Evolutionary conservation across 202 grass and related monocot species (phyloP), one percentile per base, ranked within the genome.

Genomic region (Brachypodium distachyon): DNA sequence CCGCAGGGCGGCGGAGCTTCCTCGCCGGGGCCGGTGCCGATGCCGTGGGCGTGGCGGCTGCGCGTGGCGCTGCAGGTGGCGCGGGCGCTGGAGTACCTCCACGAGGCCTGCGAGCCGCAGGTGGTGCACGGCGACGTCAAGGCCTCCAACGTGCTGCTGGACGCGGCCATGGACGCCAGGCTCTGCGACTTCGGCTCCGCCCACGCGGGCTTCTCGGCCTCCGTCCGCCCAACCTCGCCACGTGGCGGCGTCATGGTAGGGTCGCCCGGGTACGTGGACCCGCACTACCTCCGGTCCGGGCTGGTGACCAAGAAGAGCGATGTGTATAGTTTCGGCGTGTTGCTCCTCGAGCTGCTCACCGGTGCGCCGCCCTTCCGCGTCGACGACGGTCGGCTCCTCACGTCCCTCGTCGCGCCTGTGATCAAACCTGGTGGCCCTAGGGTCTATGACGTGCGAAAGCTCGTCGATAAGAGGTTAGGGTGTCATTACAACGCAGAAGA

Each of bases 141-240:
- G 73, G 73, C 96, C 0, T 92, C 91, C 5, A 98, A 98, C 80
- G 88, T 98, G 6, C 88, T 97, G 22, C 86, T 97, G 0, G 94
- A 89, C 61, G 86, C 91, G 0, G 53, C 31, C 51, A 84, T 99
- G 87, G 54, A 16, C 65, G 85, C 92, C 34, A 78, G 83, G 72
- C 90, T 99, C 19, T 99, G 91, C 59, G 96, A 99, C 84, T 99
- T 99, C 67, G 91, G 96, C 2, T 99, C 91, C 0, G 82, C 96
- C 8, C 72, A 69, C 21, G 82, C 85, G 29, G 91, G 91, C 9
- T 98, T 98, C 81, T 90, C 93, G 12, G 77, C 13, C 7, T 68
- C 89, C 16, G 84, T 77, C 12, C 63, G 59, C 42, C 57, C n/a
- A n/a, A n/a, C n/a, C n/a, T n/a, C 78, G 17, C 52, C 66, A 10